These are phyloP conservation scores for Colletotrichum musae DNA, from an alignment of 2,329 filamentous ascomycete genomes.

Conservation along the genomic window DNA sequence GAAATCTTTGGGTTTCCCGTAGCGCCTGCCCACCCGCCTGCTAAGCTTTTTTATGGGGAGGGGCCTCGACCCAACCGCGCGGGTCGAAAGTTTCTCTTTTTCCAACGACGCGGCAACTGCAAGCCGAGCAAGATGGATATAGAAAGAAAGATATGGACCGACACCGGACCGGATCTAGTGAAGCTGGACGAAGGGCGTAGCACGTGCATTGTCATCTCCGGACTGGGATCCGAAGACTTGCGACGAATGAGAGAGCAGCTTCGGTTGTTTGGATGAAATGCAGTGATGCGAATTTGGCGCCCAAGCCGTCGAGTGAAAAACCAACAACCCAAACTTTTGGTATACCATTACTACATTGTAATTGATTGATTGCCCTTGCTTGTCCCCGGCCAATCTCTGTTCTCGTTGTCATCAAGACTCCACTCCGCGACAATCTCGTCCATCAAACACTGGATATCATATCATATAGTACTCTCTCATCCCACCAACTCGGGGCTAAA, in stretches of 20 bases:
- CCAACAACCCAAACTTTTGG: conserved; percentile 24
- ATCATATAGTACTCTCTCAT: not conserved
- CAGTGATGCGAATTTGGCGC: not conserved
- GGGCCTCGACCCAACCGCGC: not conserved
- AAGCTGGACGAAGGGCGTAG: no score
- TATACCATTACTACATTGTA: not conserved
- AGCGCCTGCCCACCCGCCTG: not conserved
- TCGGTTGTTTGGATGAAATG: not conserved
- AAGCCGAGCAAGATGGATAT: not conserved
- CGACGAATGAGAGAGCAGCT: not conserved
- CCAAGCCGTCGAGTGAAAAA: conserved; percentile 10
- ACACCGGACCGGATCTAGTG: not conserved
- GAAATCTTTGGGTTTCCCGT: not conserved
- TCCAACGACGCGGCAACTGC: conserved; percentile 4
- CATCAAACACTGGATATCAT: conserved; percentile 14
- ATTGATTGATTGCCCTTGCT: not conserved
- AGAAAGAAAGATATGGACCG: not conserved
- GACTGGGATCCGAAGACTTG: conserved; percentile 6
- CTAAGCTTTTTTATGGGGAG: conserved; percentile 19
- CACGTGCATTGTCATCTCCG: conserved; percentile 1
- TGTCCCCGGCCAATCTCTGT: conserved; percentile 6
- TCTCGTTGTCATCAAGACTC: no score
- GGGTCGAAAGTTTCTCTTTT: not conserved
- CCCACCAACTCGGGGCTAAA: conserved; percentile 34
- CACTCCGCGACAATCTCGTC: not conserved